These are phyloP conservation scores for Podospora conica DNA, from an alignment of 495 filamentous ascomycete species.

Conservation along the genomic window DNA sequence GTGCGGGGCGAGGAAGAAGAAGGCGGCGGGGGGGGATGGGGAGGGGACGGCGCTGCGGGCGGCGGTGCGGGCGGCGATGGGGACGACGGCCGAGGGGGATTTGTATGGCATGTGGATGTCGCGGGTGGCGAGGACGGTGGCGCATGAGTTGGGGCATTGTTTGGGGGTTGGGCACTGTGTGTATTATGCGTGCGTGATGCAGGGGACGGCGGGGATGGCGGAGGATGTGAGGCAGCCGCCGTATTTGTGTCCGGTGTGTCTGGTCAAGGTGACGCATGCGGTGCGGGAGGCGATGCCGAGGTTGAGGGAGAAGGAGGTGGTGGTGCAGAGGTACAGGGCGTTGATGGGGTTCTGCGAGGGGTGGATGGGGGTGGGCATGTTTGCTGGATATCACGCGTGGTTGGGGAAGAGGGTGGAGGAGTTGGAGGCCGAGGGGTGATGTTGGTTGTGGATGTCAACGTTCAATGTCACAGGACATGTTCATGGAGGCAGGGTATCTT, in stretches of 20 bases:
- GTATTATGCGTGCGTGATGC: slow-evolving; percentile 68
- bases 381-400: slow-evolving; percentile 39
- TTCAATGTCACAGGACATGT: no score
- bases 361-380: slow-evolving; percentile 32
- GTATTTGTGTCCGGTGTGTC: slow-evolving; percentile 59
- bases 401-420: slow-evolving; percentile 22
- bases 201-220: slow-evolving; percentile 51
- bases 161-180: slow-evolving; percentile 59
- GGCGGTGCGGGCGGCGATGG: background rate
- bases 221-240: slow-evolving; percentile 64
- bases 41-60: slow-evolving; percentile 3
- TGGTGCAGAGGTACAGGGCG: slow-evolving; percentile 37
- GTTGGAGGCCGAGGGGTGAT: background rate
- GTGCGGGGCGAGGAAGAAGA: slow-evolving; percentile 15
- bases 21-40: background rate
- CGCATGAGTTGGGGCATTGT: slow-evolving; percentile 63
- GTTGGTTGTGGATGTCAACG: no score
- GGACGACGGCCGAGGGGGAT: slow-evolving; percentile 5
- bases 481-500: no score
- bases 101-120: slow-evolving; percentile 47
- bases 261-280: slow-evolving; percentile 45
- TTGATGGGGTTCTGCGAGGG: slow-evolving; percentile 41
- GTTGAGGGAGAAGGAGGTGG: slow-evolving; percentile 19
- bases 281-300: slow-evolving; percentile 17
- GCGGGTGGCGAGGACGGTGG: slow-evolving; percentile 50